phyloP scores from a whole-genome alignment of 768 basidiomycete genomes.

The Filobasidium floriforme region DNA sequence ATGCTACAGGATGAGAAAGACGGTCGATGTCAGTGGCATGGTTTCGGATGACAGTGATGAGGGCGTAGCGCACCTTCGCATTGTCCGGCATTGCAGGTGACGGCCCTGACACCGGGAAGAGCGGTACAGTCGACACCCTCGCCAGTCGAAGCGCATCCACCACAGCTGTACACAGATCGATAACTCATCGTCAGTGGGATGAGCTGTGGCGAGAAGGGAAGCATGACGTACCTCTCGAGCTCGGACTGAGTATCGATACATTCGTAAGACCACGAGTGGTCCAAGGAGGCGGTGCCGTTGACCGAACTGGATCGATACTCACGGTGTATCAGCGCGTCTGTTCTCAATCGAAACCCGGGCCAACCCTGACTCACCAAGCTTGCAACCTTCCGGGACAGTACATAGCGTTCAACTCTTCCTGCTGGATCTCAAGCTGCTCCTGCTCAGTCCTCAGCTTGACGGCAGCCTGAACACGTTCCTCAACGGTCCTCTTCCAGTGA shows the following conservation, averaged over 20 bases:
- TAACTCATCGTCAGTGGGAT: neutral
- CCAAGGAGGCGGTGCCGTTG: constrained; percentile 13
- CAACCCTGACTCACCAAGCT: constrained; percentile 33
- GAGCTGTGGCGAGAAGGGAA: neutral
- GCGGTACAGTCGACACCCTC: constrained; percentile 39
- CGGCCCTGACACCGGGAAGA: constrained; percentile 31
- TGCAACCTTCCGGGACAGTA: constrained; percentile 40
- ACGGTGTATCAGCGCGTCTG: neutral
- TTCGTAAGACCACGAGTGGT: constrained; percentile 39
- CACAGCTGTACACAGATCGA: constrained; percentile 25
- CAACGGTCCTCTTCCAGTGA: neutral
- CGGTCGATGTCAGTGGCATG: neutral
- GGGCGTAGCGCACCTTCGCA: constrained; percentile 21
- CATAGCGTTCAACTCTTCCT: constrained; percentile 34
- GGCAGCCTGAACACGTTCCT: neutral
- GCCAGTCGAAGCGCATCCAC: constrained; percentile 36
- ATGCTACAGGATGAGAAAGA: neutral
- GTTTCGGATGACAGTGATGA: neutral
- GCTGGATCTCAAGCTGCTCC: constrained; percentile 25
- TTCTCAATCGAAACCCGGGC: neutral
- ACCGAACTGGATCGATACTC: constrained; percentile 22
- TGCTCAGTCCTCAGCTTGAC: constrained; percentile 13
- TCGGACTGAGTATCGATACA: constrained; percentile 39
- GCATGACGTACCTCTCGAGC: constrained; percentile 26
- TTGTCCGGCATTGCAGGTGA: constrained; percentile 33